These are phyloP conservation scores for Teunomyces cretensis DNA, from an alignment of 805 yeast species.

Conservation along the genomic window DNA sequence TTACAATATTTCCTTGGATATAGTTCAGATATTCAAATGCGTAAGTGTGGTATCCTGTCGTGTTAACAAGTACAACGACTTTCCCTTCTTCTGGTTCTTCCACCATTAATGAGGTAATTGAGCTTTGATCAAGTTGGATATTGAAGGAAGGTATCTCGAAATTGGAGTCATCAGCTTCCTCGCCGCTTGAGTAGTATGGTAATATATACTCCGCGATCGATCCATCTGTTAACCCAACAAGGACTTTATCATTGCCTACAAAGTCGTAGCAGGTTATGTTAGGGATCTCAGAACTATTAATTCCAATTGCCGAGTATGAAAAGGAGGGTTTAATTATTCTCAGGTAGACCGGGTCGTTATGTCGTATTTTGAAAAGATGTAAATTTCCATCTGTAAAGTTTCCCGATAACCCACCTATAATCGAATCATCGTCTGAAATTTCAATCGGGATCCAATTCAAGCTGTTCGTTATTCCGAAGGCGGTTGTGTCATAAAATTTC, in stretches of 20 bases:
- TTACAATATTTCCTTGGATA: conserved; percentile 27
- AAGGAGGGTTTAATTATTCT: conserved; percentile 23
- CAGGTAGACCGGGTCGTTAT: conserved; percentile 16
- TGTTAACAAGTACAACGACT: conserved; percentile 26
- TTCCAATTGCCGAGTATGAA: conserved; percentile 15
- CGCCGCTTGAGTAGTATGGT: conserved; percentile 19
- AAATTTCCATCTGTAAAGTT: conserved; percentile 58
- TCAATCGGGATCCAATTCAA: conserved; percentile 41
- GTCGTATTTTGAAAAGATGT: conserved; percentile 45
- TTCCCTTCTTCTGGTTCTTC: conserved; percentile 22
- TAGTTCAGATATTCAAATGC: conserved; percentile 27
- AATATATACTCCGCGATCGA: conserved; percentile 56
- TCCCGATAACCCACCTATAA: conserved; percentile 49
- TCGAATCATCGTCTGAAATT: conserved; percentile 18
- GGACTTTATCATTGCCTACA: conserved; percentile 39
- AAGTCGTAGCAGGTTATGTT: conserved; percentile 50
- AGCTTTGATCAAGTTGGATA: conserved; percentile 30
- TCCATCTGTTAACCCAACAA: conserved; percentile 63
- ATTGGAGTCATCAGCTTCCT: conserved; percentile 12
- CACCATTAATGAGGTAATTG: conserved; percentile 26
- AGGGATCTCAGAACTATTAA: not conserved
- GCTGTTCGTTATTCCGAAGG: conserved; percentile 46
- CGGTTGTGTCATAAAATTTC: conserved; percentile 30
- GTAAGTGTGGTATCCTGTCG: conserved; percentile 27
- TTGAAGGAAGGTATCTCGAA: conserved; percentile 31